Base-by-base conservation (phyloP, 768 basidiomycete genomes). In the Rhodotorula graminis region DNA sequence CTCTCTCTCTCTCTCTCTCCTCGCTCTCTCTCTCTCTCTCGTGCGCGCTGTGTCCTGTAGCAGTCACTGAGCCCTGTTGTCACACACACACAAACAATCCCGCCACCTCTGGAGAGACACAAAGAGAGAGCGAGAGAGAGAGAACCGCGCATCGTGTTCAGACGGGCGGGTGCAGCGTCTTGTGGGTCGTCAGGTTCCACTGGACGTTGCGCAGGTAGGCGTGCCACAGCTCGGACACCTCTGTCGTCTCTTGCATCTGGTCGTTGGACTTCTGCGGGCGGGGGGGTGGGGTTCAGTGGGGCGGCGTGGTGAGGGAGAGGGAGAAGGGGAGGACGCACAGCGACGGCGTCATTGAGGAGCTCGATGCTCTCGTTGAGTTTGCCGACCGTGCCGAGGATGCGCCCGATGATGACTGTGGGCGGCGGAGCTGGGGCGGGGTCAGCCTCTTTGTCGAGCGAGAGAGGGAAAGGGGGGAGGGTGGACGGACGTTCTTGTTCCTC, bases 341-440 rank as follows among this genome's bases (percentile, higher is more conserved):
- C 74, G 31, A 78, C 57, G 7, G 72, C 42, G 27, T 60, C 55
- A 46, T 76, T 78, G 23, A 73, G 65, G 42, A 71, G 76, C 40
- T 77, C 57, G 67, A 78, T 71, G 62, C 67, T 73, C 74, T 78
- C 77, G 59, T 78, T 78, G 25, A 78, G 72, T 70, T 77, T 78
- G 42, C 75, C 77, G 46, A 78, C 75, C 11, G 69, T 72, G 16
- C 71, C 73, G 23, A 76, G 42, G 37, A 78, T 76, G 5, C 77
- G 70, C 16, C 66, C 63, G 46, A 77, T 62, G 7, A 75, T 27
- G 23, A 64, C 71, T 61, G 57, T 8, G 33, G 37, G 21, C 27
- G 49, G 33, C 59, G 25, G 44, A 46, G n/a, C n/a, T 27, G 42
- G 14, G 44, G 27, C 9, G 60, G 7, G n/a, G n/a, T 25, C 12